Conservation (phyloP, 345 rosid genomes). For the Brassica incana region DNA sequence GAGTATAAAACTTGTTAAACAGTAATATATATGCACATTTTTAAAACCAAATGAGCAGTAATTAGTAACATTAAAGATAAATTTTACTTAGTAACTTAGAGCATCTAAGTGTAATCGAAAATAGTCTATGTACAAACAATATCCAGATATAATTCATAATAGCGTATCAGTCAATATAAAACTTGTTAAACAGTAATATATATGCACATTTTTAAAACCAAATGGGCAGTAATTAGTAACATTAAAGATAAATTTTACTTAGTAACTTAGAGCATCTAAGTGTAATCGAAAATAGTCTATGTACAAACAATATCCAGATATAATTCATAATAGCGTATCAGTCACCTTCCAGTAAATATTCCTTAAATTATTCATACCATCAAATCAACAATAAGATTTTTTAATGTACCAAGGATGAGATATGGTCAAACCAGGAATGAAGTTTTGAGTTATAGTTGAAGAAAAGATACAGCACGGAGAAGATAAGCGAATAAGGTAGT, state of each 20-base stretch:
- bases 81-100: neutral
- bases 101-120: neutral
- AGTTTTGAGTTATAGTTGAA: conserved; percentile 2
- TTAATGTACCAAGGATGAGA: neutral
- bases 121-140: neutral
- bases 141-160: neutral
- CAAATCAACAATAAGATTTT: neutral
- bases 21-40: neutral
- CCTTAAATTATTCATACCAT: neutral
- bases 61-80: neutral
- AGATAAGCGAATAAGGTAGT: conserved; percentile 35
- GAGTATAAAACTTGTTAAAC: neutral
- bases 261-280: neutral
- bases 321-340: neutral
- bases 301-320: neutral
- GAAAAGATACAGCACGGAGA: conserved; percentile 32
- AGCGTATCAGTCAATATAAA: no score
- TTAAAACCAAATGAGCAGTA: neutral
- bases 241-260: neutral
- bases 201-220: neutral
- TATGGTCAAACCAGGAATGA: neutral
- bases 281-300: neutral
- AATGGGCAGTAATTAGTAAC: neutral
- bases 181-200: no score
- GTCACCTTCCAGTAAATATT: neutral